Conservation (phyloP, 352 stramenopile genomes). For the Phytophthora citricola region DNA sequence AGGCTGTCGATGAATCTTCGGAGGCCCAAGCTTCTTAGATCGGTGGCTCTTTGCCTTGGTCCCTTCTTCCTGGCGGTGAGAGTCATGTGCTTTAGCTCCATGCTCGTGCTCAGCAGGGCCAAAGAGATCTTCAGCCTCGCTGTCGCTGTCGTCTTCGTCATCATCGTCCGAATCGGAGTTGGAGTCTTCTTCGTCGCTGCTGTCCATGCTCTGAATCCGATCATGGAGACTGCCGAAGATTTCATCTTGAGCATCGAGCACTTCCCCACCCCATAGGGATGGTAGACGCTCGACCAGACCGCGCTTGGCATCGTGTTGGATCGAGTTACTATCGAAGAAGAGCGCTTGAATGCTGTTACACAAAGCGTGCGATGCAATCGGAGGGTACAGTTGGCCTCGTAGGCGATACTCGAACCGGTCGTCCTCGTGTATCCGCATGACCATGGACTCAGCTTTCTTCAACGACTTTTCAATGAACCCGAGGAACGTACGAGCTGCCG, state of each 20-base stretch:
- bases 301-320: constrained; percentile 82
- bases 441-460: constrained; percentile 84
- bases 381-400: constrained; percentile 71
- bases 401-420: constrained; percentile 74
- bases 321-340: constrained; percentile 85
- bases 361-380: constrained; percentile 69
- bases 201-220: constrained; percentile 45
- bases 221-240: constrained; percentile 55
- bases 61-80: constrained; percentile 2
- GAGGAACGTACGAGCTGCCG: constrained; percentile 65
- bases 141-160: constrained; percentile 37
- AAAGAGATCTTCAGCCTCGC: constrained; percentile 44
- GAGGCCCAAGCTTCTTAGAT: constrained; percentile 7
- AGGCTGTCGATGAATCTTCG: constrained; percentile 25
- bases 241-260: constrained; percentile 68
- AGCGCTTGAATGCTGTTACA: constrained; percentile 75
- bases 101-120: constrained; percentile 17
- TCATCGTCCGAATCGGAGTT: constrained; percentile 52
- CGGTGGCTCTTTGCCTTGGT: constrained; percentile 27
- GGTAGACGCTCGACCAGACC: constrained; percentile 75
- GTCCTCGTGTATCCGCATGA: constrained; percentile 72
- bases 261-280: constrained; percentile 73
- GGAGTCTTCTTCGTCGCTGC: constrained; percentile 56
- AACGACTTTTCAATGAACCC: constrained; percentile 85
- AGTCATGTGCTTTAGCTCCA: constrained; percentile 1